Percentiles rank a stretch among this genome's conserved stretches.
These are phyloP conservation scores for Endocladia muricata DNA, from an alignment of 31 red algal species.

Conservation along the genomic window DNA sequence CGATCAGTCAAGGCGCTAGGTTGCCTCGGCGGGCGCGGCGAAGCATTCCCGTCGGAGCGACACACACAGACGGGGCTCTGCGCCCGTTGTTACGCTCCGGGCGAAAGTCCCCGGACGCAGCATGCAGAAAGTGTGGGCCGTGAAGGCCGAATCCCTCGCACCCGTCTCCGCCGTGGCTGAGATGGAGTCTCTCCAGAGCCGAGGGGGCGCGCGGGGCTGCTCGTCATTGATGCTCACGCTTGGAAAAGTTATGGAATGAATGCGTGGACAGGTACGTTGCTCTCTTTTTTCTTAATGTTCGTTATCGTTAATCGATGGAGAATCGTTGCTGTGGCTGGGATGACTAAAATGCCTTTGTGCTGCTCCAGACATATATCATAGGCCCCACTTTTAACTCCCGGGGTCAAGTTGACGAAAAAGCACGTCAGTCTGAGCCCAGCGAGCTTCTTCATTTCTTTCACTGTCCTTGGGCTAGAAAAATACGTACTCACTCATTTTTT, in stretches of 20 bases:
- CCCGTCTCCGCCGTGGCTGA: conserved; percentile 39
- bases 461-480: not conserved
- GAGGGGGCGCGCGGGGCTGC: conserved; percentile 41
- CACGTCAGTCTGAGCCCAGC: conserved; percentile 73
- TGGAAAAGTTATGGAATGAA: conserved; percentile 70
- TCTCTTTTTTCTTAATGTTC: not conserved
- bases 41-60: conserved; percentile 71
- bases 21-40: conserved; percentile 24
- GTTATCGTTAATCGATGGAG: too few relatives aligned
- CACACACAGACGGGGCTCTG: conserved; percentile 27
- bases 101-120: conserved; percentile 73
- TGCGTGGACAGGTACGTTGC: not conserved
- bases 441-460: not conserved
- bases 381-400: conserved; percentile 51
- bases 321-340: too few relatives aligned
- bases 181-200: conserved; percentile 58
- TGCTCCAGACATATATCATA: conserved; percentile 54
- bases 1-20: not conserved
- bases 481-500: not conserved
- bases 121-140: conserved; percentile 67
- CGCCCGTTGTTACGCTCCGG: conserved; percentile 36
- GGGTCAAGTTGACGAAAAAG: conserved; percentile 45
- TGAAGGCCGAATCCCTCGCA: conserved; percentile 33
- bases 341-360: conserved; percentile 23
- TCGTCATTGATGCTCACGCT: conserved; percentile 29